Evolutionary conservation across 371 early-diverging fungal species (phyloP), one percentile per base, ranked within the genome.

Genomic region (Saksenaea vasiformis): DNA sequence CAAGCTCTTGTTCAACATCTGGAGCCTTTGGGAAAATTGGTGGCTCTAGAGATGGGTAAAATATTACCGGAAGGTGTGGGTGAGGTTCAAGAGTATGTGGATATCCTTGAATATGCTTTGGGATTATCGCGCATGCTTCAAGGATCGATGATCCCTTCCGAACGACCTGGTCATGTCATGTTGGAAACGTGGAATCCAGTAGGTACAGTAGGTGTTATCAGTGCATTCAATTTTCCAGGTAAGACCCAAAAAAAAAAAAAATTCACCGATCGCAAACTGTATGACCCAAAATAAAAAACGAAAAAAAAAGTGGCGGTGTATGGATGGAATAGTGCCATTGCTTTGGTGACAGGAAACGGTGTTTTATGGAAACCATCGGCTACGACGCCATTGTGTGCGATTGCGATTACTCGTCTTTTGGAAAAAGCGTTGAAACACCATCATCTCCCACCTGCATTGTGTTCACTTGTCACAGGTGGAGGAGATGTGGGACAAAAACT

Each of bases 71-170:
- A 98, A 77, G 98, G 97, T 34, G 78, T 95, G 38, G 98, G 98
- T 28, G 98, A 98, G 74, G 94, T 98, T 19, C 97, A 97, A 73
- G 98, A 98, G 76, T 96, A 95, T 74, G 89, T 98, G 66, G 98
- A 98, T 75, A 90, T 98, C 56, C 85, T 91, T 43, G 98, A 98
- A 75, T 96, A 90, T 62, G 97, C 98, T 10, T 80, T 95, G 2
- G 98, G 98, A 15, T 77, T 98, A 22, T 87, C 91, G 47, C 87
- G 98, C 15, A 87, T 87, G 74, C 67, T 97, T 61, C 88, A 89
- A 73, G 98, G 98, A 1, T 55, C 89, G 36, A 89, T 97, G 28
- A 88, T 98, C 53, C 98, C 98, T 10, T 90, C 91, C 54, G 98
- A 98, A 74, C 84, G 97, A 13, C 93, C 95, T 14, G 96, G 95